Base-by-base conservation (phyloP, 768 basidiomycete genomes). In the Pulveroboletus sp. region DNA sequence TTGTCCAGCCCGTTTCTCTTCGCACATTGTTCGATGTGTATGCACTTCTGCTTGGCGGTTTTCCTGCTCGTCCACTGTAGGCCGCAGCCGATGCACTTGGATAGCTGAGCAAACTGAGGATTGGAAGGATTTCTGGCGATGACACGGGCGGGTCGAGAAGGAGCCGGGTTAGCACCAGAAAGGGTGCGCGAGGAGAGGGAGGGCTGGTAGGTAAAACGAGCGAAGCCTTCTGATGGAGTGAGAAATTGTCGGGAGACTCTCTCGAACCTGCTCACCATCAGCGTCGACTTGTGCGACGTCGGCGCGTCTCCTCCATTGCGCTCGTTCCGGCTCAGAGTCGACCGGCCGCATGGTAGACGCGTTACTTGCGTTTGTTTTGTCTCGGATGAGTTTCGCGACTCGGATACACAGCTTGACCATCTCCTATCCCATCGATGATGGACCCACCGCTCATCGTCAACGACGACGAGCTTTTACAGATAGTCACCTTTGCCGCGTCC, bases 61-160 rank as follows among this genome's bases (percentile, higher is more conserved):
- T 93, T 93, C 47, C 77, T 75, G 11, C 79, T 69, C 4, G 86
- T 91, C 89, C 89, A 92, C 1, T 66, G 66, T 12, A 76, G 60
- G 21, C 80, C 78, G 56, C 89, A 91, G 33, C 76, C 73, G 39
- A 89, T 71, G 57, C 89, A 91, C 57, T 71, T 79, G 10, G 69
- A 63, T 2, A 90, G 60, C 24, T 62, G 74, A 2, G 62, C 61
- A 5, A 88, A 61, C 24, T 84, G 72, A 3, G 66, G 72, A 12
- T 60, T 59, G 1, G 62, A 50, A 3, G 36, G 21, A 24, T 38
- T 47, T 30, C 39, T 59, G n/a, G 54, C 59, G 54, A 54, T 12
- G 18, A 6, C 35, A 3, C 14, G 2, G 5, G 38, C 7, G 8
- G 45, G 44, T 9, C 43, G 50, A 6, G 61, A 43, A 1, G 51